phyloP scores from a whole-genome alignment of 352 stramenopile species.

The Blastocystis sp. region DNA sequence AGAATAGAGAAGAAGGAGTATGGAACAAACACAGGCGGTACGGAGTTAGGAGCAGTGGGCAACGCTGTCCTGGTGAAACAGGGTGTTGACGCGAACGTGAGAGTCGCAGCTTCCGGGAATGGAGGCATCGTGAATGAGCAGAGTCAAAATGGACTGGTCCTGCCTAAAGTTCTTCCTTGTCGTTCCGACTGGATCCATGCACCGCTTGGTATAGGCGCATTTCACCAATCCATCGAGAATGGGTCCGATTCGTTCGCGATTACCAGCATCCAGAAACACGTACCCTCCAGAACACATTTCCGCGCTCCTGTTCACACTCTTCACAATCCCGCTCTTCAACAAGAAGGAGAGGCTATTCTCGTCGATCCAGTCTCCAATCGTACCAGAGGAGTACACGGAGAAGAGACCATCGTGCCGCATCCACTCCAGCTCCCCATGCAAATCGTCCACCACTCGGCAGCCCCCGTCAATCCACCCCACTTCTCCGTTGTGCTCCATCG shows the following conservation, averaged over 20 bases:
- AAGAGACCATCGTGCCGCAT: slow-evolving; percentile 4
- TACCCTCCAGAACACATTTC: not conserved
- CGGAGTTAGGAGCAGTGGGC: not conserved
- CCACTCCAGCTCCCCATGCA: not conserved
- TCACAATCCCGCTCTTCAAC: not conserved
- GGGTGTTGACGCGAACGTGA: no score
- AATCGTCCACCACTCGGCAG: not conserved
- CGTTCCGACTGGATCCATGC: not conserved
- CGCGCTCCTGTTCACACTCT: not conserved
- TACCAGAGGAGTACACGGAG: not conserved
- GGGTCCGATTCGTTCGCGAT: not conserved
- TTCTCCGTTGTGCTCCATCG: not conserved
- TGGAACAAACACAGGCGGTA: not conserved
- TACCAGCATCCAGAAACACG: not conserved
- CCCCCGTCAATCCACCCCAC: not conserved
- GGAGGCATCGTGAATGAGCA: not conserved
- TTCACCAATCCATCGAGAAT: not conserved
- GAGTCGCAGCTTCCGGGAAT: not conserved
- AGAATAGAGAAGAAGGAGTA: not conserved
- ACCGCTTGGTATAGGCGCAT: slow-evolving; percentile 41
- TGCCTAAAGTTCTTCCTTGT: not conserved
- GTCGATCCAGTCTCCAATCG: slow-evolving; percentile 4
- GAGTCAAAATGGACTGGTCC: slow-evolving; percentile 10
- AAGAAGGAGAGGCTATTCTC: not conserved
- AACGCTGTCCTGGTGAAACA: no score